These are phyloP conservation scores for Senna siamea DNA, from an alignment of 306 rosid genomes.

Conservation along the genomic window DNA sequence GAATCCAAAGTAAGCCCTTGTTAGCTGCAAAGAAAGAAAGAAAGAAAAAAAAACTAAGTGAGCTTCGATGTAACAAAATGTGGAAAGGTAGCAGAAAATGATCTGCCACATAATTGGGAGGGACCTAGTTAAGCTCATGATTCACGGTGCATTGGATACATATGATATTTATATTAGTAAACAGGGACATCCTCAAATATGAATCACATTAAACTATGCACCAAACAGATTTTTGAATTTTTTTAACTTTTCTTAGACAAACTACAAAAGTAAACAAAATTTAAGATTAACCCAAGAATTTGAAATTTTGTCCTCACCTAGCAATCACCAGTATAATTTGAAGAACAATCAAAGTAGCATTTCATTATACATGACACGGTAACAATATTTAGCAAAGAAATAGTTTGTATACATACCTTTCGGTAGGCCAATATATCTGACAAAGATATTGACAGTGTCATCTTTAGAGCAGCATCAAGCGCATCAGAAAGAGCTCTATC, in stretches of 20 bases:
- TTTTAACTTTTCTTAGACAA: conserved; percentile 6
- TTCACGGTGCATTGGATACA: background rate
- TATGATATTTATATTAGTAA: background rate
- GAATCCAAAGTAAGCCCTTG: conserved; percentile 93
- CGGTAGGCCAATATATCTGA: conserved; percentile 94
- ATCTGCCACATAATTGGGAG: conserved; percentile 15
- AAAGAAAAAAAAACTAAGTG: conserved; percentile 28
- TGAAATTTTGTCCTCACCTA: conserved; percentile 11
- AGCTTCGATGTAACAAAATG: conserved; percentile 25
- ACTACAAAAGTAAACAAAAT: background rate
- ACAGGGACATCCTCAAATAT: background rate
- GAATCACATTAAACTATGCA: background rate
- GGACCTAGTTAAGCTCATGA: background rate
- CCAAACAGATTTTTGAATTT: background rate
- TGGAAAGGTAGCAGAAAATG: conserved; percentile 15
- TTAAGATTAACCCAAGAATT: background rate
- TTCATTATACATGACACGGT: background rate
- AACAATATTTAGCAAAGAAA: conserved; percentile 31
- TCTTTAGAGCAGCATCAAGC: conserved; percentile 85
- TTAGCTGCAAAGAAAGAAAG: conserved; percentile 81
- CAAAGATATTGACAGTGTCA: conserved; percentile 90
- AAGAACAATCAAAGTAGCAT: background rate
- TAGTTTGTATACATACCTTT: conserved; percentile 59
- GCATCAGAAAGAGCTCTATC: conserved; percentile 94
- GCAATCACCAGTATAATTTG: conserved; percentile 20